Evolutionary conservation across 2,329 filamentous ascomycete species (phyloP), one percentile per base, ranked within the genome.

Genomic region (Remersonia thermophila): DNA sequence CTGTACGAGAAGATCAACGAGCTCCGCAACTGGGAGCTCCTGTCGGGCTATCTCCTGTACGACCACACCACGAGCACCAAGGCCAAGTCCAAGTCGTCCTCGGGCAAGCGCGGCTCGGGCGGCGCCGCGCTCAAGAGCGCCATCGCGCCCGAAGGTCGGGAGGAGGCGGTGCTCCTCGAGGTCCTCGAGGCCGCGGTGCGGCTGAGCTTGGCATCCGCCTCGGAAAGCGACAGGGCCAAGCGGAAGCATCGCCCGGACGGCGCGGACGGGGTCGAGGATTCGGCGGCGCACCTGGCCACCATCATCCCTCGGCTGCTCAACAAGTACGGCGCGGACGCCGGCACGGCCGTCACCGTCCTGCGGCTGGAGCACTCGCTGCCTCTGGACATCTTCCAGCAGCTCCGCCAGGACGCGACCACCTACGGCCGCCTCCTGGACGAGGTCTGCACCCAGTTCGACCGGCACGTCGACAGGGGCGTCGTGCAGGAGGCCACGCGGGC

Each of bases 271-370:
- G 80, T 84, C 43, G 86, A 94, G 50, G 77, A 81, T 33, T 78
- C 82, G 26, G 84, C 84, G 2, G 69, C 86, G 32, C 76, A 80
- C 47, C 68, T 98, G 27, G 83, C 85, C 7, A 67, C 71, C 27
- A 67, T 83, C 11, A 89, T 96, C 36, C 91, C 91, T 1, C 78
- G 76, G 44, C 71, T 98, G 2, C 65, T 98, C 35, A 94, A 81
- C 59, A 96, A 95, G 54, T 98, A 86, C 49, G 89, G 91, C 4
- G 83, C 87, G n/a, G 73, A 83, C 18, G 82, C 91, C 12, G 78
- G 82, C 50, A 87, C 89, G 16, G 86, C 87, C 2, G 83, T 85
- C 8, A 76, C 83, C 16, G 86, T 95, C 31, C 68, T 98, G 16
- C 77, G 85, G 23, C 65, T 98, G 30, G 84, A 93, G 54, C 84